Conservation (phyloP, 352 stramenopile species). For the Phytopythium mirpurense region DNA sequence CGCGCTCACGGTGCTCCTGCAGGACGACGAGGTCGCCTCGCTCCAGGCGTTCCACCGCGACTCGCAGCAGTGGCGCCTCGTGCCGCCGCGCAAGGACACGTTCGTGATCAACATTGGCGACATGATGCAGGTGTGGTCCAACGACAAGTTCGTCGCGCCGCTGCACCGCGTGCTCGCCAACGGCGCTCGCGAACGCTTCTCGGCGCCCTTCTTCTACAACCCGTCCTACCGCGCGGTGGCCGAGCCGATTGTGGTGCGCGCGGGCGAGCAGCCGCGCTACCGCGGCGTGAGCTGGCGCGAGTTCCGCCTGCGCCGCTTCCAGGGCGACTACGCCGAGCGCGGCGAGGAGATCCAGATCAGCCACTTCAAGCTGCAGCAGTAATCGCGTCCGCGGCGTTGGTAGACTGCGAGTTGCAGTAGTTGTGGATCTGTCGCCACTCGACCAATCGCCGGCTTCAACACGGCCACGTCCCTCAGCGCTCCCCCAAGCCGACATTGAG, state of each 20-base stretch:
- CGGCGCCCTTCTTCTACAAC: constrained; percentile 64
- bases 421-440: too few relatives aligned
- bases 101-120: constrained; percentile 66
- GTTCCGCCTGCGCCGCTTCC: constrained; percentile 86
- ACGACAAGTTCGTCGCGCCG: constrained; percentile 43
- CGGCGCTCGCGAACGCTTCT: constrained; percentile 31
- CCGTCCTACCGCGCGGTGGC: constrained; percentile 61
- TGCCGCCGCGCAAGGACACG: constrained; percentile 35
- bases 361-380: constrained; percentile 40
- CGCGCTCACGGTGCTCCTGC: constrained; percentile 53
- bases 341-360: constrained; percentile 92
- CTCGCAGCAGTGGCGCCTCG: constrained; percentile 38
- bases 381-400: background rate
- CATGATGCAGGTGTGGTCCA: constrained; percentile 56
- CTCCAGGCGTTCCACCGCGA: constrained; percentile 50
- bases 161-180: constrained; percentile 50
- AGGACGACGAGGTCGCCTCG: constrained; percentile 56
- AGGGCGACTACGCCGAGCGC: constrained; percentile 89
- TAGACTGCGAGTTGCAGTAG: too few relatives aligned
- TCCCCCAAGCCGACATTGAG: background rate
- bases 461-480: background rate
- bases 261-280: constrained; percentile 46
- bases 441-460: background rate
- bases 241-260: constrained; percentile 50
- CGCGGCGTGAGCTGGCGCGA: constrained; percentile 78